phyloP scores from a whole-genome alignment of 2,329 filamentous ascomycete genomes.

The Epichloe sp. region DNA sequence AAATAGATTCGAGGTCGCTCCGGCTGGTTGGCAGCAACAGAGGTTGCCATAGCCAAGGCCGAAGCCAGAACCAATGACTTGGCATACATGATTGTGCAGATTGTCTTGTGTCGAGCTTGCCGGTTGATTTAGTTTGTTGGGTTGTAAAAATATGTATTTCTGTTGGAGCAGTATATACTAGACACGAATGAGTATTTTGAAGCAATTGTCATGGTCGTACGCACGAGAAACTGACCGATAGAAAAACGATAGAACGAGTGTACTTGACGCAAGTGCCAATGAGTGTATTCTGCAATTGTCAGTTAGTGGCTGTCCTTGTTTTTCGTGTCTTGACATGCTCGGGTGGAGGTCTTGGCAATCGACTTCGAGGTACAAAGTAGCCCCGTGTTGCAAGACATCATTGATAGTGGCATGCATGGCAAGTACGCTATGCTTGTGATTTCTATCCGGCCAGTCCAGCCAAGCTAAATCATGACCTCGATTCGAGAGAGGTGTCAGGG shows the following conservation, averaged over 20 bases:
- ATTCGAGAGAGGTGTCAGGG: not conserved
- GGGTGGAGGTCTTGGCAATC: not conserved
- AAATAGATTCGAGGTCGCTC: conserved; percentile 43
- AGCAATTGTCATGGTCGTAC: not conserved
- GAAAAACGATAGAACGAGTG: conserved; percentile 39
- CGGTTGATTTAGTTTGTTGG: not conserved
- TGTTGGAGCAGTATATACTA: not conserved
- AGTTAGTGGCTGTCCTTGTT: conserved; percentile 6
- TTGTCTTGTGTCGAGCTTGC: not conserved
- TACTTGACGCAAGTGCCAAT: conserved; percentile 44
- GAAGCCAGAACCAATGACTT: conserved; percentile 33
- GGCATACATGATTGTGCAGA: conserved; percentile 32
- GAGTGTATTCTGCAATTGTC: conserved; percentile 26
- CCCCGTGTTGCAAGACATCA: not conserved
- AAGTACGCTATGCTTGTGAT: not conserved
- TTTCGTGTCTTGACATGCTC: not conserved
- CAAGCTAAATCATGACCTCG: not conserved
- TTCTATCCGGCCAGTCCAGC: not conserved
- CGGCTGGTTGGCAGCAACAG: conserved; percentile 27
- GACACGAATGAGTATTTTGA: not conserved
- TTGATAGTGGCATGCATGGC: not conserved
- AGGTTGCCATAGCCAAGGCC: conserved; percentile 34
- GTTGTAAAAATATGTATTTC: not conserved
- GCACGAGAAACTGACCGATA: conserved; percentile 27
- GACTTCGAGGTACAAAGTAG: not conserved